phyloP scores from a whole-genome alignment of 202 grass and related monocot species.

The Dendrocalamus latiflorus region DNA sequence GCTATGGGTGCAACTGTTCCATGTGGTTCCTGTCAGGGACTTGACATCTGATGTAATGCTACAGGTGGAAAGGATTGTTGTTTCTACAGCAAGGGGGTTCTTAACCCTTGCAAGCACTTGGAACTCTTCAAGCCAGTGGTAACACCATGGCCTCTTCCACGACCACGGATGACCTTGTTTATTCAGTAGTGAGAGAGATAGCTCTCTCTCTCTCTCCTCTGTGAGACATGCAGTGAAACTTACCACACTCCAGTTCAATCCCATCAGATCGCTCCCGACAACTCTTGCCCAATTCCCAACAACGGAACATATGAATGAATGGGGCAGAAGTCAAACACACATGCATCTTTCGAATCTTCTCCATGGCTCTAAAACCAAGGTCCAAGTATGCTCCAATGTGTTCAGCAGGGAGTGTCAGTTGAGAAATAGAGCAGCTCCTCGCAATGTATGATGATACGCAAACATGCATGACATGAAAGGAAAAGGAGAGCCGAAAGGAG shows the following conservation, averaged over 20 bases:
- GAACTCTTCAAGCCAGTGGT: slow-evolving; percentile 20
- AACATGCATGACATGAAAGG: slow-evolving; percentile 2
- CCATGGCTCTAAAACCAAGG: slow-evolving; percentile 33
- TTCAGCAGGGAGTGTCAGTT: slow-evolving; percentile 29
- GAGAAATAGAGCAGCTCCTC: slow-evolving; percentile 3
- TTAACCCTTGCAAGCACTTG: background rate
- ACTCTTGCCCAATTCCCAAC: slow-evolving; percentile 44
- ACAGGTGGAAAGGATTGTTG: slow-evolving; percentile 2
- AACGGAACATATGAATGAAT: slow-evolving; percentile 7
- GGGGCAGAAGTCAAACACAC: slow-evolving; percentile 41
- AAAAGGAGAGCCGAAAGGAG: background rate
- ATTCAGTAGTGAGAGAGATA: slow-evolving; percentile 8
- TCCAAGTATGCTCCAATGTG: slow-evolving; percentile 12
- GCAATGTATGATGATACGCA: slow-evolving; percentile 5
- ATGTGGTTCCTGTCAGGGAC: slow-evolving; percentile 25
- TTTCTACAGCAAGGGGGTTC: background rate
- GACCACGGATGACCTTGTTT: slow-evolving; percentile 37
- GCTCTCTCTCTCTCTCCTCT: slow-evolving; percentile 38
- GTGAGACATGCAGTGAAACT: slow-evolving; percentile 17
- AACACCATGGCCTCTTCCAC: slow-evolving; percentile 36
- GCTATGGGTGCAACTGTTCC: slow-evolving; percentile 23
- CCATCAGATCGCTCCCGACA: slow-evolving; percentile 37
- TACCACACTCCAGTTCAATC: slow-evolving; percentile 32
- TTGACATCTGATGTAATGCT: slow-evolving; percentile 35
- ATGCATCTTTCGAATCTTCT: slow-evolving; percentile 50